A percentile compares a stretch with the other conserved stretches of the same genome.
These are phyloP conservation scores for Hymenoscyphus repandus DNA, from an alignment of 2,329 filamentous ascomycete genomes.

Conservation along the genomic window DNA sequence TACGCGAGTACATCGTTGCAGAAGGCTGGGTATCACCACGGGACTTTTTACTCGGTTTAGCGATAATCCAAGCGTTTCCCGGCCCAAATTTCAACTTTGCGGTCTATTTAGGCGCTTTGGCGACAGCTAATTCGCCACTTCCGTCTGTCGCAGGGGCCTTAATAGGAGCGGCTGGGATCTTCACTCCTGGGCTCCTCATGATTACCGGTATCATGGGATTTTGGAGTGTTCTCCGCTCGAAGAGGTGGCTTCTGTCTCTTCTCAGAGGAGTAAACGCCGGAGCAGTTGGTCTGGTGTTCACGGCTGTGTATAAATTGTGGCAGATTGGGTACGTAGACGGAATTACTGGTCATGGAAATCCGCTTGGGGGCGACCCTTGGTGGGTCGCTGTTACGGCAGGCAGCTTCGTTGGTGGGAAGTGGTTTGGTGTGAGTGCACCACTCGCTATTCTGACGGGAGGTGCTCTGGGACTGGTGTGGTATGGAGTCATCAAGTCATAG, in stretches of 20 bases:
- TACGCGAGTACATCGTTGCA: conserved; percentile 57
- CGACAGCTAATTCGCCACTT: not conserved
- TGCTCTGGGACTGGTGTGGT: conserved; percentile 42
- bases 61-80: conserved; percentile 65
- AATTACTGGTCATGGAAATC: conserved; percentile 43
- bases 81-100: conserved; percentile 58
- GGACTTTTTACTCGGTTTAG: conserved; percentile 68
- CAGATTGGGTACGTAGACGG: conserved; percentile 46
- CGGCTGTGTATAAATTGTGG: conserved; percentile 59
- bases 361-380: conserved; percentile 54
- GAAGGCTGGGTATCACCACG: conserved; percentile 65
- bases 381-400: conserved; percentile 55
- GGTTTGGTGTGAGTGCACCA: conserved; percentile 41
- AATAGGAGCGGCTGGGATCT: conserved; percentile 48
- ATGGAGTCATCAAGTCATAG: conserved; percentile 34
- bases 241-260: conserved; percentile 40
- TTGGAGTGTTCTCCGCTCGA: conserved; percentile 48
- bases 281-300: conserved; percentile 58
- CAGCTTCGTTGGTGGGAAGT: conserved; percentile 41
- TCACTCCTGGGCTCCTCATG: conserved; percentile 43
- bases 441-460: conserved; percentile 42
- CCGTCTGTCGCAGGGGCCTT: conserved; percentile 39
- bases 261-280: conserved; percentile 54
- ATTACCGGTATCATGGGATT: conserved; percentile 48
- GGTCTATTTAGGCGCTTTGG: conserved; percentile 45